These are phyloP conservation scores for Candida mesenterica DNA, from an alignment of 1,139 yeast genomes.

Conservation along the genomic window DNA sequence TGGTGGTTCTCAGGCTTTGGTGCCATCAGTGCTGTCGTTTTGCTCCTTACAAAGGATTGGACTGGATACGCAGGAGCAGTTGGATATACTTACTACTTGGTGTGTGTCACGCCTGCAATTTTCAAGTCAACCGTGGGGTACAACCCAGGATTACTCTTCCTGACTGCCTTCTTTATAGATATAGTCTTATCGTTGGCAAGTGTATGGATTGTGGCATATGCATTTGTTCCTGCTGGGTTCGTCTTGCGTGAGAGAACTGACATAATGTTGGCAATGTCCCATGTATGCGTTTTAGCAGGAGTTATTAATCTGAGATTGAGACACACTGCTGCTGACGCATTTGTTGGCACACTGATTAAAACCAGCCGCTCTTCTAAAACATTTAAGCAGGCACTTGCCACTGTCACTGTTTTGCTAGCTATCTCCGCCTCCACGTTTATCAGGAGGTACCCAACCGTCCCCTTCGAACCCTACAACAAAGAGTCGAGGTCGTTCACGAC, in stretches of 20 bases:
- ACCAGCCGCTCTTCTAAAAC: conserved; percentile 1
- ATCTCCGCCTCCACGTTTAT: conserved; percentile 43
- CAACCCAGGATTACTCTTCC: conserved; percentile 57
- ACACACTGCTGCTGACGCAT: conserved; percentile 7
- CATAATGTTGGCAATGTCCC: conserved; percentile 51
- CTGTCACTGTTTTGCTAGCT: conserved; percentile 32
- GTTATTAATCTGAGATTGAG: conserved; percentile 34
- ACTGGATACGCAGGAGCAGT: conserved; percentile 79
- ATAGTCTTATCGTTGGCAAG: conserved; percentile 68
- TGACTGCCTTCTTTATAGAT: conserved; percentile 55
- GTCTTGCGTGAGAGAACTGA: conserved; percentile 85
- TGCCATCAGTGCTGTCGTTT: conserved; percentile 46
- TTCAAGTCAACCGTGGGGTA: conserved; percentile 58
- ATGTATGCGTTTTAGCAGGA: conserved; percentile 46
- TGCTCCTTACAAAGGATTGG: conserved; percentile 67
- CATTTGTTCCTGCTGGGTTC: conserved; percentile 95
- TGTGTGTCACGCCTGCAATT: conserved; percentile 62
- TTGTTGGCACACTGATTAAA: background rate
- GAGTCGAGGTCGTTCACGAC: conserved; percentile 78
- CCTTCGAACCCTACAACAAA: conserved; percentile 74
- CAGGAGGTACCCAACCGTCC: conserved; percentile 55
- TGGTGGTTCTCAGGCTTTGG: conserved; percentile 36
- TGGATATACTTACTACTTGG: conserved; percentile 59
- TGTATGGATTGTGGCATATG: conserved; percentile 97
- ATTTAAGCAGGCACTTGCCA: conserved; percentile 23